Evolutionary conservation across 768 basidiomycete species (phyloP).

Genomic region (Lentinula aciculospora): DNA sequence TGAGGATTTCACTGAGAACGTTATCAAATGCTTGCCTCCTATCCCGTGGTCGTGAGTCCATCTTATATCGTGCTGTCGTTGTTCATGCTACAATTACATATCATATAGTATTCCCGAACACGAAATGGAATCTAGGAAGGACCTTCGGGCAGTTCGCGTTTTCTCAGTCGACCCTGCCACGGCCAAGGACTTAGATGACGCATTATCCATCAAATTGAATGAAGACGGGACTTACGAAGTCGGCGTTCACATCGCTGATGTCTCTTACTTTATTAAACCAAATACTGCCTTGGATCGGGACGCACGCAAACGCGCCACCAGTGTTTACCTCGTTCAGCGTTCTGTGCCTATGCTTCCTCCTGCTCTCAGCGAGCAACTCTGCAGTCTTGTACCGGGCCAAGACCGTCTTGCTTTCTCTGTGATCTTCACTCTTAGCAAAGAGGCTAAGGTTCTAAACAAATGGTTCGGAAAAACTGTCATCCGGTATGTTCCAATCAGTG

Average conservation of each 20-base stretch:
- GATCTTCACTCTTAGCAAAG: constrained; percentile 78
- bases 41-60: constrained; percentile 83
- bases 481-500: constrained; percentile 43
- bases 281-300: constrained; percentile 98
- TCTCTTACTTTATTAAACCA: constrained; percentile 90
- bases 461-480: constrained; percentile 94
- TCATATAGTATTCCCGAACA: constrained; percentile 73
- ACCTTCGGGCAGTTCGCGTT: constrained; percentile 76
- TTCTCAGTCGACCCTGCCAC: constrained; percentile 92
- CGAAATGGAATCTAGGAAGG: constrained; percentile 83
- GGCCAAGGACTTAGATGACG: constrained; percentile 94
- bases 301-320: constrained; percentile 94
- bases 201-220: constrained; percentile 81
- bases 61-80: not conserved
- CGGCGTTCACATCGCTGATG: constrained; percentile 95
- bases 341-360: constrained; percentile 97
- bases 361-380: constrained; percentile 86
- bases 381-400: constrained; percentile 82
- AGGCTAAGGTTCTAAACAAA: constrained; percentile 78
- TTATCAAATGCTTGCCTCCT: constrained; percentile 92
- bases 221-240: constrained; percentile 92
- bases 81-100: constrained; percentile 9
- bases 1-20: constrained; percentile 94
- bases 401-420: constrained; percentile 92
- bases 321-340: constrained; percentile 94